Percentiles rank a stretch among this genome's conserved stretches.
Conservation (phyloP, 192 early-diverging fungal genomes). For the Paraglomus brasilianum region DNA sequence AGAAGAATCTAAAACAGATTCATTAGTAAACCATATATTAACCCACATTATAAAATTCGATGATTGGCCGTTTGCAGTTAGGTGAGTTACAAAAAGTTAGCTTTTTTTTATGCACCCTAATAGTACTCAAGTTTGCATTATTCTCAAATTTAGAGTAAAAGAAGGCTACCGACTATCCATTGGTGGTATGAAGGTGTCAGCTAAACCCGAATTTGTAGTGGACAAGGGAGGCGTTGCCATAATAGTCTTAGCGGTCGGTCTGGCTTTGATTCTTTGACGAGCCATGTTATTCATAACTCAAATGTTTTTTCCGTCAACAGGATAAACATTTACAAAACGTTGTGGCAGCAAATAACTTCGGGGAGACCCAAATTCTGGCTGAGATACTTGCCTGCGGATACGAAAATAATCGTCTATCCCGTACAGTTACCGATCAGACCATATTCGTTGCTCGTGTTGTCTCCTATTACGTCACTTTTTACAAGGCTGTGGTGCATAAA, state of each 20-base stretch:
- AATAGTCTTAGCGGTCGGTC: not conserved
- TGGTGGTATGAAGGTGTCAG: constrained; percentile 10
- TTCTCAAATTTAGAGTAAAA: constrained; percentile 22
- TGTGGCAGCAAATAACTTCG: not conserved
- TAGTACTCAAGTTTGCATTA: not conserved
- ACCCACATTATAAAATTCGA: not conserved
- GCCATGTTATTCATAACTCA: not conserved
- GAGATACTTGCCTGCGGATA: constrained; percentile 13
- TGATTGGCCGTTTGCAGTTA: constrained; percentile 1
- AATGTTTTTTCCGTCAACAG: not conserved
- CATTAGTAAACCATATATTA: constrained; percentile 5
- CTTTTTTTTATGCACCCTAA: constrained; percentile 2
- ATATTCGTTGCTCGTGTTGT: not conserved
- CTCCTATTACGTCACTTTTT: constrained; percentile 2
- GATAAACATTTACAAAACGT: not conserved
- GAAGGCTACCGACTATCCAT: constrained; percentile 9
- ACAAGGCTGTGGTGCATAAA: not conserved
- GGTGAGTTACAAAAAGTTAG: constrained; percentile 6
- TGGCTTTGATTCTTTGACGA: constrained; percentile 11
- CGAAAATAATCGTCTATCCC: not conserved
- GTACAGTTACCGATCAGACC: not conserved
- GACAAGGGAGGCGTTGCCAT: constrained; percentile 11
- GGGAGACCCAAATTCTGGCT: not conserved
- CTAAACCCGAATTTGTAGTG: constrained; percentile 22
- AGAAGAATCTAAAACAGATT: constrained; percentile 3